phyloP scores from a whole-genome alignment of 305 asterid genomes.

The Ajuga reptans region DNA sequence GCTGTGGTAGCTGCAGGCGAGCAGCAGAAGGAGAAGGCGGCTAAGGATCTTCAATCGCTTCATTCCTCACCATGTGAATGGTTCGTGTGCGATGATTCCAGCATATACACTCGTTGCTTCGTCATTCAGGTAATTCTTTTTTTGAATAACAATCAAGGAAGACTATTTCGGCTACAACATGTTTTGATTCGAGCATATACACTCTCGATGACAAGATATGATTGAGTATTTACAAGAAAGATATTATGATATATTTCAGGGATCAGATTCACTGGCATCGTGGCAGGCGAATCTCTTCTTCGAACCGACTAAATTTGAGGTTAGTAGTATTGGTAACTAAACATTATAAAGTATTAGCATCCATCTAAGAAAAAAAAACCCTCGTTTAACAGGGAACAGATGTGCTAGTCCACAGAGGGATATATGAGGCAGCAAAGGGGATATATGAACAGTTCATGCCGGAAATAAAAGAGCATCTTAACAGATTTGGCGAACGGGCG shows the following conservation, averaged over 20 bases:
- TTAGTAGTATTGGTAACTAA: conserved; percentile 22
- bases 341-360: background rate
- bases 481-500: conserved; percentile 54
- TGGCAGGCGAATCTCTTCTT: conserved; percentile 93
- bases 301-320: conserved; percentile 83
- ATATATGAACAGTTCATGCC: conserved; percentile 78
- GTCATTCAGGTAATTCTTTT: conserved; percentile 60
- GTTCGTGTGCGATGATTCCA: conserved; percentile 75
- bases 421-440: conserved; percentile 90
- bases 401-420: conserved; percentile 79
- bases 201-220: too few relatives aligned
- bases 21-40: conserved; percentile 65
- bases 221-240: background rate
- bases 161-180: too few relatives aligned
- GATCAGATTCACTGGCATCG: conserved; percentile 83
- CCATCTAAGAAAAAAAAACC: background rate
- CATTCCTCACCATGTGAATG: conserved; percentile 79
- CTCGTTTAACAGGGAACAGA: conserved; percentile 44
- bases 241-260: conserved; percentile 36
- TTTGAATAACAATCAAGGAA: background rate
- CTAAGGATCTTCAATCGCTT: conserved; percentile 73
- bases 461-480: conserved; percentile 48
- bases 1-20: conserved; percentile 82
- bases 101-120: conserved; percentile 58
- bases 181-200: too few relatives aligned